Evolutionary conservation across 1,139 yeast species (phyloP).

Genomic region (Kazachstania sp.): DNA sequence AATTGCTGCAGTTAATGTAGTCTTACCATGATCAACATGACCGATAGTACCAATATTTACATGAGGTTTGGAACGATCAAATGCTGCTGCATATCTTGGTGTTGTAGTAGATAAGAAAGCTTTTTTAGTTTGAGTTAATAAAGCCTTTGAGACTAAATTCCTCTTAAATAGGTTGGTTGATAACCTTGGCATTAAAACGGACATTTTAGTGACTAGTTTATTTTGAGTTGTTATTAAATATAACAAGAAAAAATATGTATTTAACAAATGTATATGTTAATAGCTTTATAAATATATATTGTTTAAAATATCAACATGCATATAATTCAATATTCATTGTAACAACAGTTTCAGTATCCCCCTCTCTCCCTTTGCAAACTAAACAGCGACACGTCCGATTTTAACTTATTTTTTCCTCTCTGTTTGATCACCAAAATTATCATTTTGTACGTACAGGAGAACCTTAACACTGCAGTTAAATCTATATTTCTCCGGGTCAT

Average conservation of each 20-base stretch:
- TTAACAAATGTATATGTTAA: too few relatives aligned
- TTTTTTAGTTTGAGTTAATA: background rate
- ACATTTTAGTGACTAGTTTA: slow-evolving; percentile 1
- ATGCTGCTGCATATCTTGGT: slow-evolving; percentile 46
- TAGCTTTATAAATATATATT: too few relatives aligned
- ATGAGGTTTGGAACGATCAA: slow-evolving; percentile 91
- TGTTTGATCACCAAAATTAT: too few relatives aligned
- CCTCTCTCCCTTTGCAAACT: background rate
- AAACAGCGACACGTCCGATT: background rate
- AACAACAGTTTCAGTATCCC: background rate
- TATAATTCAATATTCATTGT: too few relatives aligned
- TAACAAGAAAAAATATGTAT: too few relatives aligned
- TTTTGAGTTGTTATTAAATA: background rate
- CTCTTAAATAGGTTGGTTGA: slow-evolving; percentile 1
- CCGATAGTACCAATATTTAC: slow-evolving; percentile 93
- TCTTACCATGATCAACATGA: slow-evolving; percentile 98
- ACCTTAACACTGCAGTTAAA: too few relatives aligned
- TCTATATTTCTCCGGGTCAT: too few relatives aligned
- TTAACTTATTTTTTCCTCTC: background rate
- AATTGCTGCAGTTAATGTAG: slow-evolving; percentile 96
- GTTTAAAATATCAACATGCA: too few relatives aligned
- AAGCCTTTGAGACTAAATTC: background rate
- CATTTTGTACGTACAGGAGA: too few relatives aligned
- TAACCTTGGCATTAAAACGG: slow-evolving; percentile 5
- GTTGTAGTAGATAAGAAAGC: slow-evolving; percentile 2